Base-by-base conservation (phyloP, 495 filamentous ascomycete species). In the Penicillium tannophilum region DNA sequence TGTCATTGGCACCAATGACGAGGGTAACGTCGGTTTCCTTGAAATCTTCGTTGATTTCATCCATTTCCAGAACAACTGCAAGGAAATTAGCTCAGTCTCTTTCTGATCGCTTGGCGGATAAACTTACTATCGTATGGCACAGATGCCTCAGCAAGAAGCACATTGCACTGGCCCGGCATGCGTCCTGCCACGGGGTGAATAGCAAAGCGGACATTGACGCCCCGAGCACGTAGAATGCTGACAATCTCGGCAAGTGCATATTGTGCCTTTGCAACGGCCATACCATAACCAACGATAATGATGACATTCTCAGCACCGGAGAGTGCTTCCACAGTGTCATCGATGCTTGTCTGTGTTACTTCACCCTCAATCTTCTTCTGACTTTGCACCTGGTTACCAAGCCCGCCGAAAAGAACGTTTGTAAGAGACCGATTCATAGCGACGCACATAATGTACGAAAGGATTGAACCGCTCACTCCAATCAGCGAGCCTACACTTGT, bases 31-130 rank as follows among this genome's bases (percentile, higher is more conserved):
- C 90, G 0, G 90, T 92, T 39, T 91, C 87, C 36, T 76, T 64
- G 72, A 93, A 93, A 69, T 92, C 90, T 50, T 93, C 90, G 72
- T 93, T 93, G 73, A 93, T 92, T 72, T 93, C 90, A 69, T 92
- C 90, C 90, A 92, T 92, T 74, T 93, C 90, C 17, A 91, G 77
- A 35, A 92, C 89, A 49, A 91, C 74, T 79, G 11, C 10, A 31
- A 20, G 23, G 23, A 16, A 4, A 24, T 72, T 43, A 74, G 66
- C 14, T 8, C 20, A 1, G 2, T 16, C 6, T 14, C 5, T 62
- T 23, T 51, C 30, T 39, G 10, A 36, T 12, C 1, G 10, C 4
- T 28, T 49, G 17, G 46, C n/a, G 33, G 12, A n/a, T 23, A 1
- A 48, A 67, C 69, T 66, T 68, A 79, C 76, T 92, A 64, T 93